Conservation (phyloP, 2,329 filamentous ascomycete species). For the Ceratocystis papillata region DNA sequence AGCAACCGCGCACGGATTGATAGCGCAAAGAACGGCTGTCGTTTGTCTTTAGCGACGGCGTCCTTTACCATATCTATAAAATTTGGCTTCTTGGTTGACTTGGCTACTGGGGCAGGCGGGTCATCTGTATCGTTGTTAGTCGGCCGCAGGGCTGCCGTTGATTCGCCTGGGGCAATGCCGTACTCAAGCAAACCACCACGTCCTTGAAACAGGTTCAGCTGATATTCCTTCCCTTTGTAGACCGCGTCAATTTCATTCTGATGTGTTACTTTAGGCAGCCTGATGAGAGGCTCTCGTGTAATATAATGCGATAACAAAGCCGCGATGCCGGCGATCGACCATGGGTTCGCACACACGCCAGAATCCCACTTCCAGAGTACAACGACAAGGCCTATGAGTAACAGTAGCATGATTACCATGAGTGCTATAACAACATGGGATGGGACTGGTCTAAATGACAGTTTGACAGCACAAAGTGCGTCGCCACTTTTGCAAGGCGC, state of each 20-base stretch:
- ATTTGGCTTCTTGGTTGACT: neutral
- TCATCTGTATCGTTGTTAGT: slow-evolving; percentile 8
- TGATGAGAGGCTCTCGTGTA: slow-evolving; percentile 16
- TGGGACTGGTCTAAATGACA: slow-evolving; percentile 16
- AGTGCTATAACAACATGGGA: slow-evolving; percentile 14
- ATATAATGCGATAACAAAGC: slow-evolving; percentile 8
- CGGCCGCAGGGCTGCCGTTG: slow-evolving; percentile 12
- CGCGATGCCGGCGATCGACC: slow-evolving; percentile 21
- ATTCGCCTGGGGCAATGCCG: slow-evolving; percentile 20
- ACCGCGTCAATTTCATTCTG: slow-evolving; percentile 14
- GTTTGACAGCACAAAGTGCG: slow-evolving; percentile 5
- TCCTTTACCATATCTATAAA: neutral
- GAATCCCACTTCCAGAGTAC: slow-evolving; percentile 21
- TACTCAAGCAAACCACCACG: slow-evolving; percentile 18
- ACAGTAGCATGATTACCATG: slow-evolving; percentile 12
- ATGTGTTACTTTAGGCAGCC: slow-evolving; percentile 1
- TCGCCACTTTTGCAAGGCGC: slow-evolving; percentile 2
- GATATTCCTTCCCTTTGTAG: slow-evolving; percentile 16
- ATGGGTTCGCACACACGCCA: slow-evolving; percentile 21
- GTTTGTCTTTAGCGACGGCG: slow-evolving; percentile 11
- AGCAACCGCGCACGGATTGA: neutral
- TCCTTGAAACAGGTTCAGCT: slow-evolving; percentile 12
- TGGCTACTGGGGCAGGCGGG: neutral
- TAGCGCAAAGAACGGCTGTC: slow-evolving; percentile 18
- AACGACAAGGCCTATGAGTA: slow-evolving; percentile 16